A percentile compares a stretch with the other conserved stretches of the same genome.
These are phyloP conservation scores for Nemania sp. DNA, from an alignment of 2,329 filamentous ascomycete genomes.

Conservation along the genomic window DNA sequence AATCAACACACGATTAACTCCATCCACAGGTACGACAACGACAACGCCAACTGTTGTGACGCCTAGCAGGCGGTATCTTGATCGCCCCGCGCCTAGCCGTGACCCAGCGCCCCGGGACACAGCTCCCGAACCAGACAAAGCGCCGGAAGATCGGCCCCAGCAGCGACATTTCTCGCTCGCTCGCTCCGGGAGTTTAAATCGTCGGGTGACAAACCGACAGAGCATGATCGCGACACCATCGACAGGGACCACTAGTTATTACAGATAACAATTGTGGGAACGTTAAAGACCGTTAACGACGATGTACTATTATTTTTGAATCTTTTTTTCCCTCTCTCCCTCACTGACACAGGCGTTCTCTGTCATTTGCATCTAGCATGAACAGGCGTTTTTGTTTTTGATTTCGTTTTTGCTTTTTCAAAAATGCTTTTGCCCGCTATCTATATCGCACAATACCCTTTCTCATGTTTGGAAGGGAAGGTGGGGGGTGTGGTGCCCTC, in stretches of 20 bases:
- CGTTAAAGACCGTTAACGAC: slow-evolving; percentile 39
- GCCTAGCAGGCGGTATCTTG: slow-evolving; percentile 52
- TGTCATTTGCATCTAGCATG: slow-evolving; percentile 33
- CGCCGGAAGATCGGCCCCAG: slow-evolving; percentile 49
- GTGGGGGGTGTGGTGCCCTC: too few species aligned
- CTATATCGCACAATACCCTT: slow-evolving; percentile 24
- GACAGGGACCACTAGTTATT: slow-evolving; percentile 44
- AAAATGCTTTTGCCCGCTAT: too few species aligned
- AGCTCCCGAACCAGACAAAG: slow-evolving; percentile 43
- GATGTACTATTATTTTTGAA: slow-evolving; percentile 41
- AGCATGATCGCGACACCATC: slow-evolving; percentile 48
- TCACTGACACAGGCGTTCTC: slow-evolving; percentile 28
- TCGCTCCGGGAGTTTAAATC: slow-evolving; percentile 52
- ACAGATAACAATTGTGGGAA: slow-evolving; percentile 46
- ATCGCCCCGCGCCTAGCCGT: slow-evolving; percentile 49
- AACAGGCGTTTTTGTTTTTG: slow-evolving; percentile 33
- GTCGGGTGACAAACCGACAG: slow-evolving; percentile 50
- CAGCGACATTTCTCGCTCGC: slow-evolving; percentile 53
- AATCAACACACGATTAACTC: slow-evolving; percentile 52
- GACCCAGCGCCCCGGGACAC: slow-evolving; percentile 45
- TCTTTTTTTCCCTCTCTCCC: too few species aligned
- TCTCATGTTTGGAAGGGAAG: neutral
- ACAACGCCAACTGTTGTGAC: slow-evolving; percentile 42
- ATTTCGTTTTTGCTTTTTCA: neutral
- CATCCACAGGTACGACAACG: slow-evolving; percentile 37